phyloP scores from a whole-genome alignment of 139 green algal species.

The Chlamydomonas sphaeroides region DNA sequence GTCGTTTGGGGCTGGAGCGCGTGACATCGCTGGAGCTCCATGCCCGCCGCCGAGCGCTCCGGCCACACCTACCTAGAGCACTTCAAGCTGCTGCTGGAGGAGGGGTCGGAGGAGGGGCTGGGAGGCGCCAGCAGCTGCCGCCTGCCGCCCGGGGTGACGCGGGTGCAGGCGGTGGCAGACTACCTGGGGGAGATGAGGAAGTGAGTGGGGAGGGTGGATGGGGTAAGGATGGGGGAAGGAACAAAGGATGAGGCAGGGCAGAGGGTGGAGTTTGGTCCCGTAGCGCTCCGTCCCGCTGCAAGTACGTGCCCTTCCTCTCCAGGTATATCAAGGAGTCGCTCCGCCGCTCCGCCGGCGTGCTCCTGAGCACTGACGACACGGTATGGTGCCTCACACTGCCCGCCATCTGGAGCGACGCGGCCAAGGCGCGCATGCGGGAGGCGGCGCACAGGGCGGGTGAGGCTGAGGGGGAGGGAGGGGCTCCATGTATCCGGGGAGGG shows the following conservation, averaged over 20 bases:
- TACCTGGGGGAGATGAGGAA: background rate
- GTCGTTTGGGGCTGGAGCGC: background rate
- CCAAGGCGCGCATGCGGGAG: slow-evolving; percentile 7
- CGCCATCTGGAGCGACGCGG: slow-evolving; percentile 17
- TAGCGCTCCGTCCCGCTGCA: too few relatives aligned
- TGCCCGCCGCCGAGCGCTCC: background rate
- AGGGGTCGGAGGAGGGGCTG: background rate
- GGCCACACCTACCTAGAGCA: slow-evolving; percentile 11
- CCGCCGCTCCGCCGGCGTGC: background rate
- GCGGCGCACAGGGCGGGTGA: slow-evolving; percentile 20
- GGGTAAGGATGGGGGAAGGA: too few relatives aligned
- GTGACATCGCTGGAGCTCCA: background rate
- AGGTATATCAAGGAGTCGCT: too few relatives aligned
- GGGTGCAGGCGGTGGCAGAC: background rate
- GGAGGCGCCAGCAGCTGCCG: background rate
- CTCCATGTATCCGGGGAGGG: too few relatives aligned
- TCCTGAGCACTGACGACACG: background rate
- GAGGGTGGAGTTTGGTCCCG: too few relatives aligned
- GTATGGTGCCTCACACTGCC: slow-evolving; percentile 30
- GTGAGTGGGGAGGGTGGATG: background rate
- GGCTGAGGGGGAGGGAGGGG: too few relatives aligned
- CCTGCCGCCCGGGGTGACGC: background rate
- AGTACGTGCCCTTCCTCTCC: too few relatives aligned
- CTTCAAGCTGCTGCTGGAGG: slow-evolving; percentile 37
- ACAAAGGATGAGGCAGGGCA: too few relatives aligned